Evolutionary conservation across 106 monocot genomes (phyloP).

Genomic region (Phalaenopsis equestris): DNA sequence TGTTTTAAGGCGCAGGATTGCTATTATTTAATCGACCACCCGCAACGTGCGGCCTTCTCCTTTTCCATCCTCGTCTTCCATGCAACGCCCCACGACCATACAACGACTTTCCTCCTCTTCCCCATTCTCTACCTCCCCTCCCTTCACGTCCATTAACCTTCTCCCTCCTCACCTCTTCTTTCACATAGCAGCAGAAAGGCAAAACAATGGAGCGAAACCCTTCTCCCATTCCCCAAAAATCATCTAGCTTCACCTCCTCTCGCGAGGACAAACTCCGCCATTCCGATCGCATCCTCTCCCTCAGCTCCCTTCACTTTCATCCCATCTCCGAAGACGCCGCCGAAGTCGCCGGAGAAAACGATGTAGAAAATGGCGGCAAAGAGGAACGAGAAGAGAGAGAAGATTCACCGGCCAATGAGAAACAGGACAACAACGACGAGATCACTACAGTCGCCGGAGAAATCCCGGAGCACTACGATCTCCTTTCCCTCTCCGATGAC

Average conservation of each 20-base stretch:
- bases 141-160: too few relatives aligned
- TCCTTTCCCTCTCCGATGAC: slow-evolving; percentile 15
- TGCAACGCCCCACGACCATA: neutral
- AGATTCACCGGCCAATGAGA: neutral
- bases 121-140: too few relatives aligned
- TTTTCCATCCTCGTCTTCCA: neutral
- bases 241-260: slow-evolving; percentile 26
- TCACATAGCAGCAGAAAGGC: neutral
- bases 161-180: neutral
- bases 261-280: slow-evolving; percentile 16
- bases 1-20: neutral
- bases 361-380: neutral
- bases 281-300: slow-evolving; percentile 18
- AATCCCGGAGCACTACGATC: neutral
- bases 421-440: neutral
- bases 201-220: slow-evolving; percentile 25
- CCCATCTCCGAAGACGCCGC: neutral
- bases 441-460: neutral
- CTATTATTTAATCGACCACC: neutral
- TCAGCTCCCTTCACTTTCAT: slow-evolving; percentile 9
- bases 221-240: slow-evolving; percentile 17
- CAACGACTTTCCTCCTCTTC: neutral
- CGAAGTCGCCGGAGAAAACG: neutral
- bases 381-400: neutral
- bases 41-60: slow-evolving; percentile 2